A percentile compares a stretch with the other conserved stretches of the same genome.
Conservation (phyloP, 1,284 basidiomycete species). For the Xanthoconium separans region DNA sequence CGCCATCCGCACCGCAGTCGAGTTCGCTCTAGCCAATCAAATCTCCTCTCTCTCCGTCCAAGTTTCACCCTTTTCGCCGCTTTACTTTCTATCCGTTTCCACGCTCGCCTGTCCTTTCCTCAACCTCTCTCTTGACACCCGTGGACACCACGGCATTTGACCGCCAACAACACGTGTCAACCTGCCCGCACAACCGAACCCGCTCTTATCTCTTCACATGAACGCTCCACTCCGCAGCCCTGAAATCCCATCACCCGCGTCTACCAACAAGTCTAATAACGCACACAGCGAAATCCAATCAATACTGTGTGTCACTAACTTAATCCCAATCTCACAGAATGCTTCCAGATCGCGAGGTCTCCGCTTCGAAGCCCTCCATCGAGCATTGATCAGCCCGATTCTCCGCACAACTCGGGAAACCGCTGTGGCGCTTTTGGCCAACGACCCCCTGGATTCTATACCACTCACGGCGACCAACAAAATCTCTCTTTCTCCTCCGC, state of each 20-base stretch:
- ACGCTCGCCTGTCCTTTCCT: conserved; percentile 7
- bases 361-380: conserved; percentile 17
- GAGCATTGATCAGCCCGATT: conserved; percentile 21
- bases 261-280: conserved; percentile 10
- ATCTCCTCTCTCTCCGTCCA: background rate
- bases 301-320: conserved; percentile 14
- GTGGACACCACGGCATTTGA: conserved; percentile 25
- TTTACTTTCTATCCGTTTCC: conserved; percentile 12
- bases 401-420: conserved; percentile 18
- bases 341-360: conserved; percentile 25
- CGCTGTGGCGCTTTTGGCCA: background rate
- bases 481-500: background rate
- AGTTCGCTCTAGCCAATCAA: conserved; percentile 7
- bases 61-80: conserved; percentile 5
- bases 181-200: conserved; percentile 10
- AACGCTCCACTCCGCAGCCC: conserved; percentile 18
- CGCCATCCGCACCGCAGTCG: conserved; percentile 22
- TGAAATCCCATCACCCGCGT: conserved; percentile 7
- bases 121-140: conserved; percentile 9
- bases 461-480: conserved; percentile 1
- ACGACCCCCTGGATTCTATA: background rate
- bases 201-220: conserved; percentile 24
- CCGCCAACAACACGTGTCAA: conserved; percentile 20
- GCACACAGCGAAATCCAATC: conserved; percentile 19
- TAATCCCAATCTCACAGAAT: conserved; percentile 23